phyloP scores from a whole-genome alignment of 1,139 yeast genomes.

The Hanseniaspora gamundiae region DNA sequence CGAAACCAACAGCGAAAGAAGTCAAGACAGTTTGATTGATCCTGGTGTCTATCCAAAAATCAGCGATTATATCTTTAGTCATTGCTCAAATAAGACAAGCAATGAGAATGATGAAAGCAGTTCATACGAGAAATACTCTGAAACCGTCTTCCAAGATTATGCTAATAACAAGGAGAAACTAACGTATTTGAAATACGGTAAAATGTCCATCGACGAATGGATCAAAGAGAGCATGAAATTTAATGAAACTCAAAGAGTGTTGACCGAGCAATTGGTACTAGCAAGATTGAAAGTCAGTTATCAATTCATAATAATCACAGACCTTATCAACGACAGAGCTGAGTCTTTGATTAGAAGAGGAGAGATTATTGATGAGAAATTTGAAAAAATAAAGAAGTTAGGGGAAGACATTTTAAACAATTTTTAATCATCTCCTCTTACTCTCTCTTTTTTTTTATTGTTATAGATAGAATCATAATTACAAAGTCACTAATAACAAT shows the following conservation, averaged over 20 bases:
- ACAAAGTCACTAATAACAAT: too few species aligned
- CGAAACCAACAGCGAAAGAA: too few species aligned
- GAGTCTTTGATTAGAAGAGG: conserved; percentile 26
- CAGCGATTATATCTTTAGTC: too few species aligned
- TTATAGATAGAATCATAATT: too few species aligned
- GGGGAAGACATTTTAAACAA: conserved; percentile 31
- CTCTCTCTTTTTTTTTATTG: neutral
- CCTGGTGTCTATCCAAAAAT: too few species aligned
- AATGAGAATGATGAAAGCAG: too few species aligned
- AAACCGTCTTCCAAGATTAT: conserved; percentile 10
- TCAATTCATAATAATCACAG: conserved; percentile 26
- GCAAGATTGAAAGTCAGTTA: conserved; percentile 30
- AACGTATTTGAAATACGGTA: conserved; percentile 20
- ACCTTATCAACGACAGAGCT: conserved; percentile 30
- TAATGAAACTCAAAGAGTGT: conserved; percentile 22
- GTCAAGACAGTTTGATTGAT: too few species aligned
- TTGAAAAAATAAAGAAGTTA: conserved; percentile 27
- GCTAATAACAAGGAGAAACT: conserved; percentile 13
- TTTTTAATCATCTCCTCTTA: conserved; percentile 11
- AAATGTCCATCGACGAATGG: conserved; percentile 28
- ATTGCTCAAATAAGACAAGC: neutral
- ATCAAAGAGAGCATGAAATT: conserved; percentile 25
- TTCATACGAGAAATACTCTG: too few species aligned
- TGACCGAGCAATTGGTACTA: conserved; percentile 26
- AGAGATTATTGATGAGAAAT: conserved; percentile 25